phyloP scores from a whole-genome alignment of 2,329 filamentous ascomycete species.

The Neoscytalidium dimidiatum region DNA sequence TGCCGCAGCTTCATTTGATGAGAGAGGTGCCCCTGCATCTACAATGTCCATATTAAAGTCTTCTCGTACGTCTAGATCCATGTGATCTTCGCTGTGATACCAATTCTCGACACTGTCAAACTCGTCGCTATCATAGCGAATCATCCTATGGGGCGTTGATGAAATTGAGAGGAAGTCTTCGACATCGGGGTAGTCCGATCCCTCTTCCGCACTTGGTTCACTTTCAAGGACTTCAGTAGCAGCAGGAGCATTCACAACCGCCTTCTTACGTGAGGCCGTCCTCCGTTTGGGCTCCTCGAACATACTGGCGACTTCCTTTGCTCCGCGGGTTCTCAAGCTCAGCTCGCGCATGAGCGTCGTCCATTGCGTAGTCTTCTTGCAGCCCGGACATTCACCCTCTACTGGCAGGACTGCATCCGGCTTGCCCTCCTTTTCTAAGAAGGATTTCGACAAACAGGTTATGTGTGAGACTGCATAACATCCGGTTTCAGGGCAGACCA shows the following conservation, averaged over 20 bases:
- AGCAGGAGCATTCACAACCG: conserved; percentile 15
- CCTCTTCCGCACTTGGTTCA: neutral
- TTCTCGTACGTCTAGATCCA: neutral
- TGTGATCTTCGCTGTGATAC: neutral
- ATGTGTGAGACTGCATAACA: conserved; percentile 58
- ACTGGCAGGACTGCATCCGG: conserved; percentile 62
- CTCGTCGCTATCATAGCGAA: neutral
- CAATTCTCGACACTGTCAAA: conserved; percentile 3
- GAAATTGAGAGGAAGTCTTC: neutral
- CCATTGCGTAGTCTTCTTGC: conserved; percentile 67
- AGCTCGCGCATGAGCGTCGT: conserved; percentile 79
- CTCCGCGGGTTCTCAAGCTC: conserved; percentile 70
- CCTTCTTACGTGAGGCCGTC: conserved; percentile 24
- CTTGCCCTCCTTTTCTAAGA: conserved; percentile 47
- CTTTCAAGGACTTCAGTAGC: neutral
- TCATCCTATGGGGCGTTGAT: neutral
- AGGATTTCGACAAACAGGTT: conserved; percentile 55
- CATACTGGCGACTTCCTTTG: conserved; percentile 69
- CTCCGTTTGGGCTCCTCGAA: conserved; percentile 53
- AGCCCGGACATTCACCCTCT: conserved; percentile 70
- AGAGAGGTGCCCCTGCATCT: neutral
- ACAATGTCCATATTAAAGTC: neutral
- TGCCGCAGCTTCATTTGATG: neutral
- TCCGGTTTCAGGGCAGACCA: conserved; percentile 53
- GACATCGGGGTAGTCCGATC: neutral